Percentiles rank a stretch among this genome's conserved stretches.
These are phyloP conservation scores for Scalesia atractyloides DNA, from an alignment of 129 eudicot species.

Conservation along the genomic window DNA sequence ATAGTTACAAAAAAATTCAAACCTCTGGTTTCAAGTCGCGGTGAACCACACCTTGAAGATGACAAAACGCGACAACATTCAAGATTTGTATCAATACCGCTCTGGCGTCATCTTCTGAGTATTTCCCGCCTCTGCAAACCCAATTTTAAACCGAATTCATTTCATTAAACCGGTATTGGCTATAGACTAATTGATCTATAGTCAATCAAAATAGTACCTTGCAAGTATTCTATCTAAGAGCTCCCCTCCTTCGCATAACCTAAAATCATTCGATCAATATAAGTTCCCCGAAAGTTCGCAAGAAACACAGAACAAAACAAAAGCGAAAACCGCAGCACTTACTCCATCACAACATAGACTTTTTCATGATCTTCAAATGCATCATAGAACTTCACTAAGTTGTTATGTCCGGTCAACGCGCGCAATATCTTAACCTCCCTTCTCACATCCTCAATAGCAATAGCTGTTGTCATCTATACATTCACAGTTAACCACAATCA, in stretches of 20 bases:
- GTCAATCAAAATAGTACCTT: constrained; percentile 46
- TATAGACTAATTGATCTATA: neutral
- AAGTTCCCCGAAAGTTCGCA: neutral
- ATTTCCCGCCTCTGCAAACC: constrained; percentile 80
- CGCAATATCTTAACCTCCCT: constrained; percentile 87
- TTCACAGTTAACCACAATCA: constrained; percentile 3
- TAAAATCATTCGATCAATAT: constrained; percentile 22
- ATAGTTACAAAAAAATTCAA: neutral
- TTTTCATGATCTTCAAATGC: constrained; percentile 85
- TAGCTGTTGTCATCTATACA: constrained; percentile 87
- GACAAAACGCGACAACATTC: constrained; percentile 86
- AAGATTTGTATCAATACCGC: constrained; percentile 73
- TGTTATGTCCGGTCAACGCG: constrained; percentile 80
- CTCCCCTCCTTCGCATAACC: constrained; percentile 98
- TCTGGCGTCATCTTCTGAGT: constrained; percentile 94
- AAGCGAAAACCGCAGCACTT: constrained; percentile 25
- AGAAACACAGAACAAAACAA: neutral
- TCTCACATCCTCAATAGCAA: constrained; percentile 94
- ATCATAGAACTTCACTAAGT: constrained; percentile 79
- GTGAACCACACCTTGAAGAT: constrained; percentile 99
- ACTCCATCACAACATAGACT: constrained; percentile 96
- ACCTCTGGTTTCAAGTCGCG: constrained; percentile 97
- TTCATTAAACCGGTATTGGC: neutral
- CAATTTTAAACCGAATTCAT: neutral
- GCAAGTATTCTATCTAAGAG: constrained; percentile 84